Evolutionary conservation across 352 stramenopile species (phyloP).

Genomic region (Pythium oligandrum): DNA sequence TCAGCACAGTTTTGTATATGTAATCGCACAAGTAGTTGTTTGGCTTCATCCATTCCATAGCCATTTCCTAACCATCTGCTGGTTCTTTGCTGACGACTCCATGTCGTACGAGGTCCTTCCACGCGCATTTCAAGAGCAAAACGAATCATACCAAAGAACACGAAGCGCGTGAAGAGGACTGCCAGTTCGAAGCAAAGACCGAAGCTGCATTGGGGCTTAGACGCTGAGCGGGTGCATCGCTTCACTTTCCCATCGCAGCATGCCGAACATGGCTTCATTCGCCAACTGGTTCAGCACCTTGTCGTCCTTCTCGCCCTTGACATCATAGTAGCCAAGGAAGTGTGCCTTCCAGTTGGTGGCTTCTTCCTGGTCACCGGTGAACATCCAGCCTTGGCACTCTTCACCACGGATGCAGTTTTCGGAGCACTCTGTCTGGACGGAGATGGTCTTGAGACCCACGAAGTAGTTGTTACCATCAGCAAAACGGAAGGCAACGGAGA

Average conservation of each 20-base stretch:
- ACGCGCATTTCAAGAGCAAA: not conserved
- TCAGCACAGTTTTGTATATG: too few species aligned
- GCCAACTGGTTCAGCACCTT: conserved; percentile 79
- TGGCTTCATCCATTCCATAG: too few species aligned
- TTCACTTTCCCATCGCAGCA: conserved; percentile 83
- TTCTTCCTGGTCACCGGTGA: conserved; percentile 62
- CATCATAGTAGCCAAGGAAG: conserved; percentile 79
- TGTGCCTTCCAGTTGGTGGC: conserved; percentile 67
- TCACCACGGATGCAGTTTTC: conserved; percentile 81
- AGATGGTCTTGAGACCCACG: conserved; percentile 71
- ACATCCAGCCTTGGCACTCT: conserved; percentile 82
- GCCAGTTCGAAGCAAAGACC: not conserved
- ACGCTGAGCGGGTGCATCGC: conserved; percentile 77
- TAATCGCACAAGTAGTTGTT: too few species aligned
- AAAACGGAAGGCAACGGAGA: conserved; percentile 71
- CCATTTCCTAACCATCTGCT: too few species aligned
- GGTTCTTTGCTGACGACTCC: too few species aligned
- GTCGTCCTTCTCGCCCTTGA: conserved; percentile 81
- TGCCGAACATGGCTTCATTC: conserved; percentile 84
- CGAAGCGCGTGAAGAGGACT: conserved; percentile 1
- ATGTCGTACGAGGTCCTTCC: too few species aligned
- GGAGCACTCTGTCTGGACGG: conserved; percentile 59
- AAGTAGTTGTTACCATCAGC: conserved; percentile 76
- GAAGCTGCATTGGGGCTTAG: conserved; percentile 14
- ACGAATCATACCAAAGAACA: conserved; percentile 5